These are phyloP conservation scores for Leishmania mexicana DNA, from an alignment of 208 protist species.

Conservation along the genomic window DNA sequence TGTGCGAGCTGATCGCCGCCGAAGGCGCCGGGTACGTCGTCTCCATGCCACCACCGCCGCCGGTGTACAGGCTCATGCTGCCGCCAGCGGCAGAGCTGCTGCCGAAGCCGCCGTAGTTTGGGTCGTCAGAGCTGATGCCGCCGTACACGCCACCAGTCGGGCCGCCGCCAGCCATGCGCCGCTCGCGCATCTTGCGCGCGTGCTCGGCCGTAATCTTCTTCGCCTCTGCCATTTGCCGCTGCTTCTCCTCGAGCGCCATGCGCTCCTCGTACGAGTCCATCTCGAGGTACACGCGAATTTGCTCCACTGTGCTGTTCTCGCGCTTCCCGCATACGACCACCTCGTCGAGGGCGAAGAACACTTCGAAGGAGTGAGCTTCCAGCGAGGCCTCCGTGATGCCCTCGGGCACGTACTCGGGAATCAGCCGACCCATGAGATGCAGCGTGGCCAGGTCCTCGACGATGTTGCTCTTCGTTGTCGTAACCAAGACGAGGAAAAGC, in stretches of 20 bases:
- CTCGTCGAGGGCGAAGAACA: conserved; percentile 98
- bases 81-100: conserved; percentile 22
- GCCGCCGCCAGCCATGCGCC: conserved; percentile 36
- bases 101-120: conserved; percentile 43
- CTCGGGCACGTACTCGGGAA: conserved; percentile 89
- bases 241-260: conserved; percentile 76
- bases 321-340: conserved; percentile 94
- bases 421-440: conserved; percentile 90
- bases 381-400: conserved; percentile 81
- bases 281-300: conserved; percentile 96
- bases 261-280: conserved; percentile 98
- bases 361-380: conserved; percentile 86
- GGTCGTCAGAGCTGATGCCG: conserved; percentile 73
- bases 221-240: conserved; percentile 90
- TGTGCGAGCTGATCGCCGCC: conserved; percentile 5
- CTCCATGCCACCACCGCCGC: conserved; percentile 15
- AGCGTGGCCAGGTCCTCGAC: conserved; percentile 98
- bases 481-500: conserved; percentile 95
- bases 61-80: conserved; percentile 20
- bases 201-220: conserved; percentile 89
- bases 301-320: conserved; percentile 93
- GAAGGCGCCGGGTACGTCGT: conserved; percentile 15
- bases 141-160: conserved; percentile 60
- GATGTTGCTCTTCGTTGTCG: conserved; percentile 97
- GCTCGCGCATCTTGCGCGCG: conserved; percentile 83